phyloP scores from a whole-genome alignment of 2,329 filamentous ascomycete genomes.

The Ophidiomyces ophidiicola region DNA sequence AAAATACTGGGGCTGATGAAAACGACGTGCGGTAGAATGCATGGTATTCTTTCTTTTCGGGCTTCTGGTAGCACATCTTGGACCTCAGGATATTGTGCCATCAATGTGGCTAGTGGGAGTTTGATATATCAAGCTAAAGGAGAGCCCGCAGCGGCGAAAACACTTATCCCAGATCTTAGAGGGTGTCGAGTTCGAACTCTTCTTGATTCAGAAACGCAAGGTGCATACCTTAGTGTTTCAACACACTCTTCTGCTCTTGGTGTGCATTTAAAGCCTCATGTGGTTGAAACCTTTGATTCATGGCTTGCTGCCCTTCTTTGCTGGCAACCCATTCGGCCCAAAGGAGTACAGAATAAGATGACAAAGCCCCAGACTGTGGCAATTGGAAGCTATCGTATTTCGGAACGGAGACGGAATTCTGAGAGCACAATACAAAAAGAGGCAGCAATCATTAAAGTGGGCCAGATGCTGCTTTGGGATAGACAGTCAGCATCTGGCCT shows the following conservation, averaged over 20 bases:
- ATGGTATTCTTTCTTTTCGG: constrained; percentile 41
- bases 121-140: constrained; percentile 41
- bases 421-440: constrained; percentile 49
- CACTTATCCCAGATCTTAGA: constrained; percentile 38
- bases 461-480: constrained; percentile 84
- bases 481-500: constrained; percentile 45
- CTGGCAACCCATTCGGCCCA: constrained; percentile 41
- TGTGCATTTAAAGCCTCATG: constrained; percentile 38
- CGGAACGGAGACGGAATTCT: constrained; percentile 35
- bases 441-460: constrained; percentile 84
- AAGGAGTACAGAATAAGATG: constrained; percentile 40
- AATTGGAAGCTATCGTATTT: constrained; percentile 33
- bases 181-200: constrained; percentile 39
- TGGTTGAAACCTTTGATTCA: constrained; percentile 41
- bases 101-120: constrained; percentile 40
- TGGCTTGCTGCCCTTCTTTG: constrained; percentile 42
- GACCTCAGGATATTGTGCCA: constrained; percentile 41
- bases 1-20: constrained; percentile 42
- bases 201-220: constrained; percentile 36
- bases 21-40: constrained; percentile 41
- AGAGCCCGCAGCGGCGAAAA: constrained; percentile 37
- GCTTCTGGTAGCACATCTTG: constrained; percentile 32
- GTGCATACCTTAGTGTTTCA: constrained; percentile 38
- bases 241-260: constrained; percentile 38
- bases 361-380: constrained; percentile 37